These are phyloP conservation scores for Hippophae tibetana DNA, from an alignment of 306 rosid species.

Conservation along the genomic window DNA sequence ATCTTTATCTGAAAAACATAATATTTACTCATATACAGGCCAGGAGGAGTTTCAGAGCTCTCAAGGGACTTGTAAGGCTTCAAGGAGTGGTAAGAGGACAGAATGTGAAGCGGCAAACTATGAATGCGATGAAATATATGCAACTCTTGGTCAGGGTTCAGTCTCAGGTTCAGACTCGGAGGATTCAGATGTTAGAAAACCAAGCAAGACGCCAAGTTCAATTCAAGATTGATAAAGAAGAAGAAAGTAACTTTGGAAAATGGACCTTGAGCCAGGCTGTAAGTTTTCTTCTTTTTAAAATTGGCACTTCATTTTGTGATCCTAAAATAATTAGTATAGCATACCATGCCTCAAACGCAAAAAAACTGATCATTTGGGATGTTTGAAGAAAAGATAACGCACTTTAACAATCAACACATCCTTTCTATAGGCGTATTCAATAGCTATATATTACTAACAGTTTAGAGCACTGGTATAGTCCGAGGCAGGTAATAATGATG, in stretches of 20 bases:
- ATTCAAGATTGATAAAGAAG: conserved; percentile 53
- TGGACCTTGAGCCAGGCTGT: conserved; percentile 49
- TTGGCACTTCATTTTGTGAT: no score
- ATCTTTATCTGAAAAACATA: conserved; percentile 5
- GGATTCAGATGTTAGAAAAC: conserved; percentile 88
- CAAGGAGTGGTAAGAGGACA: conserved; percentile 99
- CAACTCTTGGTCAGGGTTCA: conserved; percentile 89
- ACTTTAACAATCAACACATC: no score
- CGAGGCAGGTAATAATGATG: conserved; percentile 63
- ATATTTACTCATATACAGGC: conserved; percentile 44
- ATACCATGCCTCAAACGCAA: no score
- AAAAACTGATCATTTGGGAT: no score
- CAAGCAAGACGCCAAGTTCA: conserved; percentile 72
- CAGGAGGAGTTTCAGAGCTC: conserved; percentile 87
- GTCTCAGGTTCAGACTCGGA: conserved; percentile 82
- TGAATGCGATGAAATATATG: conserved; percentile 93
- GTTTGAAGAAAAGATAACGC: no score
- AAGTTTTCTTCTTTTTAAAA: conserved; percentile 20
- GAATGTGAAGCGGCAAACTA: conserved; percentile 90
- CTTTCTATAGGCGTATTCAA: not conserved
- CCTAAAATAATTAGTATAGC: no score
- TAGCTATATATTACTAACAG: conserved; percentile 4
- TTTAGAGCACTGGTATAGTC: conserved; percentile 40
- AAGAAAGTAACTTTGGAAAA: conserved; percentile 57
- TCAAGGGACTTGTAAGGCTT: conserved; percentile 90